These are phyloP conservation scores for Rhodotorula glutinis DNA, from an alignment of 1,284 basidiomycete species.

Conservation along the genomic window DNA sequence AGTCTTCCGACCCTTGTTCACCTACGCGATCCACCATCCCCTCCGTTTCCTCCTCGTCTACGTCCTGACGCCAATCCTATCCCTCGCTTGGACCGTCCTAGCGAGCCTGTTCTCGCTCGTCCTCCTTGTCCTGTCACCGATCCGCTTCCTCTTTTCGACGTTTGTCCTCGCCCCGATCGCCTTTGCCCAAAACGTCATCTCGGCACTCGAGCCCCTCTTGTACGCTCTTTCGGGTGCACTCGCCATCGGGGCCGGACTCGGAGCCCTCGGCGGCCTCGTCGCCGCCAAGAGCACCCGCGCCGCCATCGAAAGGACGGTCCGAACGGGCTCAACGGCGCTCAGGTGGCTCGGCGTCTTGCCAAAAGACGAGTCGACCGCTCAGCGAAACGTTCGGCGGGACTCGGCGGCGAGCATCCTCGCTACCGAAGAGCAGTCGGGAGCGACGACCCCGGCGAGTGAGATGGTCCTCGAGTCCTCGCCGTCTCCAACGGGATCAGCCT, in stretches of 20 bases:
- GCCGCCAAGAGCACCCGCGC: constrained; percentile 5
- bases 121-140: background rate
- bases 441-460: too few species aligned
- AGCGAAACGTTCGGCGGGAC: too few species aligned
- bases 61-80: constrained; percentile 10
- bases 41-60: constrained; percentile 26
- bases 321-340: background rate
- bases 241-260: constrained; percentile 4
- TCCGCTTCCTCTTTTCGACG: background rate
- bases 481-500: too few species aligned
- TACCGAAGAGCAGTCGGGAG: background rate
- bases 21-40: constrained; percentile 27
- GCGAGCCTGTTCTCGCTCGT: background rate
- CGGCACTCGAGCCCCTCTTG: constrained; percentile 13
- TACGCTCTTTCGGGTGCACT: constrained; percentile 11
- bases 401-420: background rate
- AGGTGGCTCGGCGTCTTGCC: constrained; percentile 15
- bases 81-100: constrained; percentile 12
- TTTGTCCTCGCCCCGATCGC: constrained; percentile 6
- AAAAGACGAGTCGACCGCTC: background rate
- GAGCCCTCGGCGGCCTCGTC: constrained; percentile 15
- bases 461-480: too few species aligned
- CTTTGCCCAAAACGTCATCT: background rate
- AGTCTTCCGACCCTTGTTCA: constrained; percentile 21
- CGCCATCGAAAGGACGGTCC: constrained; percentile 4